phyloP scores from a whole-genome alignment of 2,329 filamentous ascomycete genomes.

The Claviceps humidiphila region DNA sequence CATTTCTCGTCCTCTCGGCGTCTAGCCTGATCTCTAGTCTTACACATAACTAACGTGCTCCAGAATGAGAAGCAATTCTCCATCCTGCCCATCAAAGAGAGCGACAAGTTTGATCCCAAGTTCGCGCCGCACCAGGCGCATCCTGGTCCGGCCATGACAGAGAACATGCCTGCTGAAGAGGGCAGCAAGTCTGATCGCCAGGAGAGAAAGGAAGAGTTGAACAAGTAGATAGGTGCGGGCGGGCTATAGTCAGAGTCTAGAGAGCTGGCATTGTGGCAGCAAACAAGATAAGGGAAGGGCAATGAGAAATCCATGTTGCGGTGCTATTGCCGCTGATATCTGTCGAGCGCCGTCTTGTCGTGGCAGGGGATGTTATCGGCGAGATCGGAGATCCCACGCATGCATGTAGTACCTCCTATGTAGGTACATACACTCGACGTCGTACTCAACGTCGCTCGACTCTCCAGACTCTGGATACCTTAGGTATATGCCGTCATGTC shows the following conservation, averaged over 20 bases:
- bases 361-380: too few species aligned
- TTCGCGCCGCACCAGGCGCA: constrained; percentile 40
- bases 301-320: background rate
- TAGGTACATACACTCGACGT: too few species aligned
- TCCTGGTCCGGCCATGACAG: constrained; percentile 43
- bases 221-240: constrained; percentile 31
- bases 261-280: background rate
- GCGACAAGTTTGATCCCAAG: constrained; percentile 29
- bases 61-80: constrained; percentile 31
- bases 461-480: too few species aligned
- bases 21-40: background rate
- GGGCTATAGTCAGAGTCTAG: background rate
- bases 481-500: too few species aligned
- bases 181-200: constrained; percentile 56
- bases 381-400: too few species aligned
- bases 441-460: too few species aligned
- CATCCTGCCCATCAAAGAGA: constrained; percentile 32
- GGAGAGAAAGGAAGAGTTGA: constrained; percentile 51
- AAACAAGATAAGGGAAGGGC: background rate
- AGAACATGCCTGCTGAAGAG: constrained; percentile 41
- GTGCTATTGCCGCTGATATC: too few species aligned
- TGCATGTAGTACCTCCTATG: too few species aligned
- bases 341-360: too few species aligned
- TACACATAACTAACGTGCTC: background rate
- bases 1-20: background rate